These are phyloP conservation scores for Phytophthora citrophthora DNA, from an alignment of 352 stramenopile genomes.

Conservation along the genomic window DNA sequence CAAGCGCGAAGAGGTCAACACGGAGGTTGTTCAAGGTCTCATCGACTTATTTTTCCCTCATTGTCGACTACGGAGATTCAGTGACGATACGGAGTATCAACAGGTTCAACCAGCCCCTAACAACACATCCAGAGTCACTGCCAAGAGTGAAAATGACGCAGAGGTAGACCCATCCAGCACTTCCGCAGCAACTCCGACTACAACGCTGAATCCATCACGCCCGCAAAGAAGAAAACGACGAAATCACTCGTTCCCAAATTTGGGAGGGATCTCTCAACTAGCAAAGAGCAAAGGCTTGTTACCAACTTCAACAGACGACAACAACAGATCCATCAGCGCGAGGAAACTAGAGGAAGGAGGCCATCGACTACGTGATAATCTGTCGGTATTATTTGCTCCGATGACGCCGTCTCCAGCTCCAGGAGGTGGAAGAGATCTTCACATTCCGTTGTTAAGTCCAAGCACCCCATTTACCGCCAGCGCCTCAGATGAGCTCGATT, in stretches of 20 bases:
- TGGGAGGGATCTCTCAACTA: constrained; percentile 38
- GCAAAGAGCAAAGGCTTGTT: constrained; percentile 26
- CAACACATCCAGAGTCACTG: constrained; percentile 13
- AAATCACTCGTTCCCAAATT: constrained; percentile 75
- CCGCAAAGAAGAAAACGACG: constrained; percentile 46
- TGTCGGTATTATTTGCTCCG: constrained; percentile 31
- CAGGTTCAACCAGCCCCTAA: constrained; percentile 7
- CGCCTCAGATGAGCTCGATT: constrained; percentile 46
- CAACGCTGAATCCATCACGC: constrained; percentile 3
- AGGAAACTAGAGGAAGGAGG: constrained; percentile 25
- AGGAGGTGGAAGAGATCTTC: constrained; percentile 4
- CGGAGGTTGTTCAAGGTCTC: constrained; percentile 48
- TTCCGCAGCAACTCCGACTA: neutral
- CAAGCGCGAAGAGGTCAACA: constrained; percentile 50
- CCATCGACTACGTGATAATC: constrained; percentile 31
- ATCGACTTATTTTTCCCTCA: constrained; percentile 80
- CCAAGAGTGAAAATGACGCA: constrained; percentile 32
- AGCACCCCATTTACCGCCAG: constrained; percentile 15
- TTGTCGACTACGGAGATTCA: constrained; percentile 69
- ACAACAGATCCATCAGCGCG: constrained; percentile 9
- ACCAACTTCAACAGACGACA: constrained; percentile 26
- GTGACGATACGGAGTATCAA: constrained; percentile 57
- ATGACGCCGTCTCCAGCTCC: constrained; percentile 9
- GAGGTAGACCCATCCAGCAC: constrained; percentile 13
- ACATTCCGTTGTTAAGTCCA: constrained; percentile 13